Conservation (phyloP, 1,284 basidiomycete species). For the Leccinum angustisporum region DNA sequence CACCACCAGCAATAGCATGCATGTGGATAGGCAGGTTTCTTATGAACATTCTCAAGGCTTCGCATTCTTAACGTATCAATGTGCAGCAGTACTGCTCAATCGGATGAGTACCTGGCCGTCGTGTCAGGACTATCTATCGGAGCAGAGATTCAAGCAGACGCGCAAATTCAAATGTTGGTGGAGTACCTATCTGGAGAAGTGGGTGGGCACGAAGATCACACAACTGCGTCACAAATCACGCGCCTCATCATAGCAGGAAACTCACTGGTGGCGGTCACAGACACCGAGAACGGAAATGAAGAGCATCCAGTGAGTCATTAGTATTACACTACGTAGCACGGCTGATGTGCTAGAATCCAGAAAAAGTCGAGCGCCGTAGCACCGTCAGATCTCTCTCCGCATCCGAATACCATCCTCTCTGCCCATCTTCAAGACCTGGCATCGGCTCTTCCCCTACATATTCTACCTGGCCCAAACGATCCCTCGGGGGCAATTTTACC, state of each 20-base stretch:
- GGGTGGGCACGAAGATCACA: slow-evolving; percentile 66
- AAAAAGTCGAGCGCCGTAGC: slow-evolving; percentile 59
- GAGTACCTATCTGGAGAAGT: slow-evolving; percentile 89
- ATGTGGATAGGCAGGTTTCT: slow-evolving; percentile 43
- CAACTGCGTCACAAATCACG: slow-evolving; percentile 70
- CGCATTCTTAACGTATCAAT: slow-evolving; percentile 12
- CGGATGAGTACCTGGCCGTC: slow-evolving; percentile 77
- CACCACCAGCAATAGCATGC: slow-evolving; percentile 42
- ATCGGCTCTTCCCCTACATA: slow-evolving; percentile 72
- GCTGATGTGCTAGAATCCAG: slow-evolving; percentile 35
- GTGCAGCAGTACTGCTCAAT: slow-evolving; percentile 14
- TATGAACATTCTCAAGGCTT: slow-evolving; percentile 4
- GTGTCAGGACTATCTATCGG: slow-evolving; percentile 82
- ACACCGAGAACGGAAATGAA: slow-evolving; percentile 30
- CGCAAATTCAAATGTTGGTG: slow-evolving; percentile 75
- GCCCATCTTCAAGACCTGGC: slow-evolving; percentile 73
- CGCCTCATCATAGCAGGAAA: slow-evolving; percentile 87
- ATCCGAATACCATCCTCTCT: slow-evolving; percentile 74
- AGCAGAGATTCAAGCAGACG: slow-evolving; percentile 61
- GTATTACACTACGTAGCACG: slow-evolving; percentile 3
- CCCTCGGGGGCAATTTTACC: slow-evolving; percentile 89
- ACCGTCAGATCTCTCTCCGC: slow-evolving; percentile 62
- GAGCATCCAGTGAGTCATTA: slow-evolving; percentile 47
- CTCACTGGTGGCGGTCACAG: slow-evolving; percentile 61
- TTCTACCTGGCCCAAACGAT: slow-evolving; percentile 85